Evolutionary conservation across 164 flowering plant species (phyloP), one percentile per base, ranked within the genome.

Genomic region (Litsea cubeba): DNA sequence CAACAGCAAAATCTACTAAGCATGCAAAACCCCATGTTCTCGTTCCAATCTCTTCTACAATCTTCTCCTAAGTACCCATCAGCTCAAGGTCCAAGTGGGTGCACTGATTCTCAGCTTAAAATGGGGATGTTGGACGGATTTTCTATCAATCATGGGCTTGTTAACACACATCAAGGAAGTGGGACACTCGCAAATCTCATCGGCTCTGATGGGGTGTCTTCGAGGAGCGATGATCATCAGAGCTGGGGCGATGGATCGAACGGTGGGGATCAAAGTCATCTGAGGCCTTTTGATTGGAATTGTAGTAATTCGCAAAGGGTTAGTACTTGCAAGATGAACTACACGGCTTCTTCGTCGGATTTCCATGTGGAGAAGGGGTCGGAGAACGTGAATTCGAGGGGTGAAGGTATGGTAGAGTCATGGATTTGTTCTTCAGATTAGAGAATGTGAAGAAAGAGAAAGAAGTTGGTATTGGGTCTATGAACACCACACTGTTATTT

Each of bases 391-490:
- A 25, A 83, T n/a, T 73, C 87, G 0, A 87, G 89, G 30, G 87
- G 84, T 73, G 87, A 84, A 79, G 88, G 87, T 67, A 85, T 83
- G 66, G 85, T 87, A 57, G 90, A 86, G 77, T 84, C 88, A 11
- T 88, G 90, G 90, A 85, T 87, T 76, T 85, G 88, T 80, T 87
- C 84, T 72, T 80, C 87, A 12, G 89, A 88, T 71, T 78, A 78
- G 65, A 79, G 12, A 30, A 62, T 12, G 17, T 20, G 72, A 60
- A 40, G 28, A 25, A 69, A 60, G 23, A 62, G 68, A 22, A 23
- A 26, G 49, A 26, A 30, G 69, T 65, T 65, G 69, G 69, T 28
- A 46, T 23, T 68, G 50, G 18, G 20, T 23, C 26, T 68, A 62
- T 28, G 51, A 3, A 51, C 14, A 32, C 71, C 54, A 50, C 60